Evolutionary conservation across 2,329 filamentous ascomycete genomes (phyloP).

Genomic region (Fusarium humuli): DNA sequence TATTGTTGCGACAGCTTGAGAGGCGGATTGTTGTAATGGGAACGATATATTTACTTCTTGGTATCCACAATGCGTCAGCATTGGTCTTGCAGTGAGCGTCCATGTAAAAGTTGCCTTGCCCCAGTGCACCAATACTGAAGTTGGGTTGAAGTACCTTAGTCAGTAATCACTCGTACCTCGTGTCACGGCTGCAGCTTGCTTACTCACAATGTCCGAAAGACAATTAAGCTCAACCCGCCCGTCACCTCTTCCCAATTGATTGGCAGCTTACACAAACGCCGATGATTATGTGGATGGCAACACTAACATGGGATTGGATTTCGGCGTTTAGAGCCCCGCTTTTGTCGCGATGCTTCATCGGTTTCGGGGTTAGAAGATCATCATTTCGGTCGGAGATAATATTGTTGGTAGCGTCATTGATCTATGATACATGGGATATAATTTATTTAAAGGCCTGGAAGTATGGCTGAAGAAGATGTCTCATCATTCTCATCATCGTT

Average conservation of each 20-base stretch:
- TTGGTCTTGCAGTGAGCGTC: too few relatives aligned
- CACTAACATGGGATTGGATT: background rate
- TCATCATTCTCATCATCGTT: background rate
- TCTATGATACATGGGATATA: rapidly evolving
- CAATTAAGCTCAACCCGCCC: background rate
- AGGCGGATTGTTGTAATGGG: background rate
- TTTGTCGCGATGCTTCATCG: background rate
- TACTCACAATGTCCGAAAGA: background rate
- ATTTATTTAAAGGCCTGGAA: background rate
- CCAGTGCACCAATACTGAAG: too few relatives aligned
- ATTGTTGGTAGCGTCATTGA: background rate
- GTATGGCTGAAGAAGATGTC: background rate
- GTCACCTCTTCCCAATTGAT: background rate
- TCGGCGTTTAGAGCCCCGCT: slow-evolving; percentile 31
- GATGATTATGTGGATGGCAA: slow-evolving; percentile 7
- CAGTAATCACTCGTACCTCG: background rate
- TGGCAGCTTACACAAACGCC: slow-evolving; percentile 5
- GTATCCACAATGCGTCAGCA: too few relatives aligned
- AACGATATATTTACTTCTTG: too few relatives aligned
- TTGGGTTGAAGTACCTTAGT: background rate
- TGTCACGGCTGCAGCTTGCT: background rate
- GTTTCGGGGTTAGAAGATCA: slow-evolving; percentile 9
- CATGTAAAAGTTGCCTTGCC: too few relatives aligned
- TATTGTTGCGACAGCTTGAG: too few relatives aligned
- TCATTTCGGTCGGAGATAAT: slow-evolving; percentile 18